phyloP scores from a whole-genome alignment of 2,329 filamentous ascomycete species.

The Madurella mycetomatis region DNA sequence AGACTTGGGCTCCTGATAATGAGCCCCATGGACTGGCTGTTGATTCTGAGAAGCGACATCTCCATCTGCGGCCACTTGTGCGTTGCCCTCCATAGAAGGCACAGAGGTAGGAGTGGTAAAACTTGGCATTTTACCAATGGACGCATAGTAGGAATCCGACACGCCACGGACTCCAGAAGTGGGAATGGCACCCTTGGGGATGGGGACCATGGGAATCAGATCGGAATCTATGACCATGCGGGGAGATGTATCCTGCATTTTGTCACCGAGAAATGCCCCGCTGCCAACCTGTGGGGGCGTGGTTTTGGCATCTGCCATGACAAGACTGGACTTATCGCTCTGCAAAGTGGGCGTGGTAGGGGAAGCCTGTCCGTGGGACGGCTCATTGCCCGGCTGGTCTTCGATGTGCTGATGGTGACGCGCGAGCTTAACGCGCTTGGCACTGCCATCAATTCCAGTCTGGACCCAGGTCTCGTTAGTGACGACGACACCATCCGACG shows the following conservation, averaged over 20 bases:
- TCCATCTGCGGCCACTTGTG: neutral
- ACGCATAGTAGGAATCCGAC: constrained; percentile 21
- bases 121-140: constrained; percentile 8
- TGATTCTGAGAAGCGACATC: neutral
- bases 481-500: constrained; percentile 21
- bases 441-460: constrained; percentile 34
- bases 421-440: constrained; percentile 40
- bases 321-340: neutral
- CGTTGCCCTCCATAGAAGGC: neutral
- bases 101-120: neutral
- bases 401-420: constrained; percentile 20
- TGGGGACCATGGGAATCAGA: constrained; percentile 8
- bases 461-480: constrained; percentile 40
- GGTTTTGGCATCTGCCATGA: constrained; percentile 1
- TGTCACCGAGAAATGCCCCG: constrained; percentile 7
- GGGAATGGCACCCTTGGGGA: constrained; percentile 7
- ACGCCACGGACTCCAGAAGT: constrained; percentile 14
- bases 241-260: neutral
- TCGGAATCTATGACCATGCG: constrained; percentile 6
- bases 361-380: neutral
- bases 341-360: neutral
- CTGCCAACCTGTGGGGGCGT: constrained; percentile 5
- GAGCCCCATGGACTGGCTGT: neutral
- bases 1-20: neutral
- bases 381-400: constrained; percentile 1